Base-by-base conservation (phyloP, 768 basidiomycete species). In the Cystoderma amianthinum region DNA sequence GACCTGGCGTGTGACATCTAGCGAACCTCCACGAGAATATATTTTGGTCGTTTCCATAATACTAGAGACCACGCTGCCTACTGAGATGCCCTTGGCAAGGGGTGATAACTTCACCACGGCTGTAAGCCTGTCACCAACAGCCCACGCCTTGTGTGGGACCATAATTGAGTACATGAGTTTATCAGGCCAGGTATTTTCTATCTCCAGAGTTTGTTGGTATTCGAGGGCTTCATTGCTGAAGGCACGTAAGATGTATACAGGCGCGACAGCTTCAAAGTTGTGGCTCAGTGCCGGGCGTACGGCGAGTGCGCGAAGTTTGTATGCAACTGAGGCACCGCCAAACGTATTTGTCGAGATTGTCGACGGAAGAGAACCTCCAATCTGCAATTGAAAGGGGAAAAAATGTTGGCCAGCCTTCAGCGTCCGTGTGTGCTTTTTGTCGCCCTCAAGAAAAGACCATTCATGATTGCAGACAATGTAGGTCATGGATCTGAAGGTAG, bases 81-180 rank as follows among this genome's bases (percentile, higher is more conserved):
- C 82, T 35, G 71, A 67, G 4, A 85, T 82, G 5, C 95, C 95
- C 60, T 98, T 97, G 28, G 71, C 65, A 16, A 96, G 64, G 0
- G 95, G 93, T 23, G 80, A 80, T 57, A 96, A 88, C 58, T 95
- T 96, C 60, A 91, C 74, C 10, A 84, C 64, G 0, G 89, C 83
- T 0, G 85, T 83, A 42, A 96, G 64, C 7, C 72, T 74, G 60
- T 97, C 93, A 4, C 93, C 94, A 0, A 83, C 86, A 0, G 92
- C 89, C 81, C 87, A 97, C 0, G 94, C 95, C 56, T 94, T 95
- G 71, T 95, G 92, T 0, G 94, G 94, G 22, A 98, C 62, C 67
- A 92, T 86, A 55, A 91, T 78, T 4, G 85, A 82, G 60, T 95
- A 97, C 93, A 94, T 95, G 62, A 96, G 68, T 65, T 97, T 98